A percentile compares a stretch with the other conserved stretches of the same genome.
phyloP scores from a whole-genome alignment of 1,284 basidiomycete species.

The Cutaneotrichosporon arboriforme region DNA sequence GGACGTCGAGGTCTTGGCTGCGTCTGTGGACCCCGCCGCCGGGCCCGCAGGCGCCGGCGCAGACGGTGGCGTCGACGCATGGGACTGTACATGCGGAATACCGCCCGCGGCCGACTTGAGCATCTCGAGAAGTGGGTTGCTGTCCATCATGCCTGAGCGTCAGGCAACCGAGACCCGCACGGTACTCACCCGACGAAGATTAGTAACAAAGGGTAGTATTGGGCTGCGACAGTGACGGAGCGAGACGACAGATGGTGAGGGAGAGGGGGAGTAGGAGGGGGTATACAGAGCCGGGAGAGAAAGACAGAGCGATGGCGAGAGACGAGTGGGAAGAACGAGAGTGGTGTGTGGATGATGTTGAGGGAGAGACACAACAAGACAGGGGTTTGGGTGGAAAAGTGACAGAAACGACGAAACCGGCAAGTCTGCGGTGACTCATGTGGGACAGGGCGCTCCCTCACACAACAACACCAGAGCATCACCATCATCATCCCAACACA shows the following conservation, averaged over 20 bases:
- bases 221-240: not conserved
- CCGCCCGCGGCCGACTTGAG: constrained; percentile 27
- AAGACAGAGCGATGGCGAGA: not conserved
- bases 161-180: not conserved
- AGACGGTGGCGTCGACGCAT: not conserved
- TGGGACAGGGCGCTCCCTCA: too few species aligned
- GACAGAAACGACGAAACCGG: too few species aligned
- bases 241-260: not conserved
- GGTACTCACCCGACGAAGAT: not conserved
- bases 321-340: not conserved
- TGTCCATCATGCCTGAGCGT: constrained; percentile 24
- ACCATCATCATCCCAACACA: too few species aligned
- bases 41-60: constrained; percentile 1
- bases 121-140: constrained; percentile 38
- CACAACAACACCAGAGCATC: too few species aligned
- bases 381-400: not conserved
- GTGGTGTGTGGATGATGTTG: not conserved
- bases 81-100: not conserved
- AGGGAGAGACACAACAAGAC: not conserved
- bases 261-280: constrained; percentile 1
- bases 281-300: not conserved
- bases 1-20: constrained; percentile 21
- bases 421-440: too few species aligned
- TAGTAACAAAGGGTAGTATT: not conserved
- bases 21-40: not conserved